Evolutionary conservation across 768 basidiomycete genomes (phyloP).

Genomic region (Lactifluus piperatus): DNA sequence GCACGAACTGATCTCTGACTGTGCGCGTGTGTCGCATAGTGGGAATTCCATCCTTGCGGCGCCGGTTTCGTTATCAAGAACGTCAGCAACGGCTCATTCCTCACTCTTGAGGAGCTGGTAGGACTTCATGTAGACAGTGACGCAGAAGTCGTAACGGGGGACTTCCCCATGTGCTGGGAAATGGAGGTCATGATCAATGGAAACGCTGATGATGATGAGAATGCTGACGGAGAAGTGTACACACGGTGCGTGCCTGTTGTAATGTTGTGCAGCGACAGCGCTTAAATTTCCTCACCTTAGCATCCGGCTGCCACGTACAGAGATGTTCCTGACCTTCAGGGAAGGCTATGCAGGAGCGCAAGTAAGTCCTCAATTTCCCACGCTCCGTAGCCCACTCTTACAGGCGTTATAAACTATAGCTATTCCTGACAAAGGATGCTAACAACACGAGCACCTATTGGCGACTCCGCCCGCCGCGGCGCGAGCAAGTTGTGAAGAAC

Average conservation of each 20-base stretch:
- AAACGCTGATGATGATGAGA: slow-evolving; percentile 9
- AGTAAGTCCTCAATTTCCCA: background rate
- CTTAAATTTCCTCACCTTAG: background rate
- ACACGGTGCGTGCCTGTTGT: slow-evolving; percentile 7
- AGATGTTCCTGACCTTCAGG: slow-evolving; percentile 13
- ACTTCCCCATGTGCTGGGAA: slow-evolving; percentile 20
- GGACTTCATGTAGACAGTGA: background rate
- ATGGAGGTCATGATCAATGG: slow-evolving; percentile 17
- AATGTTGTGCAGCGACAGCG: background rate
- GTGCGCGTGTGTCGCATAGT: background rate
- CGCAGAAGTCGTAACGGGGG: slow-evolving; percentile 8
- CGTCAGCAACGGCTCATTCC: slow-evolving; percentile 1
- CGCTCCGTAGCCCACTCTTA: background rate
- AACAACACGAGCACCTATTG: slow-evolving; percentile 16
- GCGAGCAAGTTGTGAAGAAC: slow-evolving; percentile 19
- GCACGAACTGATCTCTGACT: background rate
- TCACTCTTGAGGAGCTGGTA: slow-evolving; percentile 6
- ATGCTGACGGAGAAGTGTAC: slow-evolving; percentile 11
- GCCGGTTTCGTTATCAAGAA: slow-evolving; percentile 14
- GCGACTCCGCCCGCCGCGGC: slow-evolving; percentile 14
- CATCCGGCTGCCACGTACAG: slow-evolving; percentile 17
- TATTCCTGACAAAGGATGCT: slow-evolving; percentile 15
- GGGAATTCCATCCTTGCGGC: slow-evolving; percentile 13
- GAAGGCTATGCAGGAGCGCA: slow-evolving; percentile 14
- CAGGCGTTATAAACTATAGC: background rate